Conservation (phyloP, 345 rosid genomes). For the Arabis hirsuta region DNA sequence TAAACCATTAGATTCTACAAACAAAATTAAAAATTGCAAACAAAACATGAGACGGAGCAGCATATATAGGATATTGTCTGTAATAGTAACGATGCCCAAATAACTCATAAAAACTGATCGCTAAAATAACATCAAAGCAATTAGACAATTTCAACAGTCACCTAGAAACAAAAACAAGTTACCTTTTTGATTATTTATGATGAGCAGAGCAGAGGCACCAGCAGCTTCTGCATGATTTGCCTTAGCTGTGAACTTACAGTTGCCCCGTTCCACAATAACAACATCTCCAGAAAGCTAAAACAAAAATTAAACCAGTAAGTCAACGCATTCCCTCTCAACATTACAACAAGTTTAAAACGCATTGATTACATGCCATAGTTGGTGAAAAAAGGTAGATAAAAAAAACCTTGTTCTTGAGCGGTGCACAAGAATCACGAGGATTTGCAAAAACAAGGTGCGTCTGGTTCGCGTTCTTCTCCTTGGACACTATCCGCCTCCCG, state of each 20-base stretch:
- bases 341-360: background rate
- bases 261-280: conserved; percentile 89
- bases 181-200: conserved; percentile 94
- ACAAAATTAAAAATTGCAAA: background rate
- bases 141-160: conserved; percentile 5
- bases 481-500: conserved; percentile 77
- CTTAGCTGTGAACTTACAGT: conserved; percentile 86
- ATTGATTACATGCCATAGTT: background rate
- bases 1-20: conserved; percentile 9
- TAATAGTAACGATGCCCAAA: conserved; percentile 2
- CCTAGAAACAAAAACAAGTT: background rate
- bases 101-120: conserved; percentile 19
- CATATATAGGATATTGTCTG: background rate
- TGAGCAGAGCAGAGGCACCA: conserved; percentile 89
- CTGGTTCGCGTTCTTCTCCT: conserved; percentile 93
- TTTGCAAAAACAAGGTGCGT: conserved; percentile 72
- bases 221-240: conserved; percentile 91
- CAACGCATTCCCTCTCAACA: conserved; percentile 19
- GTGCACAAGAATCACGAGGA: conserved; percentile 83
- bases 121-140: conserved; percentile 13
- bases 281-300: conserved; percentile 75
- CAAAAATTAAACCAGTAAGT: conserved; percentile 34
- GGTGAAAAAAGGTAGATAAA: conserved; percentile 4
- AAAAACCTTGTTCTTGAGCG: conserved; percentile 71
- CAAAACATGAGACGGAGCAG: background rate